Percentiles rank a stretch among this genome's conserved stretches.
These are phyloP conservation scores for Novymonas esmeraldas DNA, from an alignment of 208 protist species.

Conservation along the genomic window DNA sequence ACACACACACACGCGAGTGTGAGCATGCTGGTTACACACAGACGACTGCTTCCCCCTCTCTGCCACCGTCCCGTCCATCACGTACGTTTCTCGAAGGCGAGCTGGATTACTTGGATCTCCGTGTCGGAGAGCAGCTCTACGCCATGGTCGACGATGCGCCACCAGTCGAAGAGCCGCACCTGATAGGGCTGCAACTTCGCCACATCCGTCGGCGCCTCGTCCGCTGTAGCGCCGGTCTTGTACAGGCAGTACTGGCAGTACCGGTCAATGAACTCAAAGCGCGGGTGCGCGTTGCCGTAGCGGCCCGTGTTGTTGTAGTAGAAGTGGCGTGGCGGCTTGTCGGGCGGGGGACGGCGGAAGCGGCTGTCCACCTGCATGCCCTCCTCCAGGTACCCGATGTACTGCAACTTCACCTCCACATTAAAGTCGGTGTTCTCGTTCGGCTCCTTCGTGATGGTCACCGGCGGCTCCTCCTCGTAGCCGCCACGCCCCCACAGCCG, in stretches of 20 bases:
- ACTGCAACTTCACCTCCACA: slow-evolving; percentile 58
- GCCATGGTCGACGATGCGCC: slow-evolving; percentile 45
- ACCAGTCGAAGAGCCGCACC: slow-evolving; percentile 72
- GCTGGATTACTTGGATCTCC: slow-evolving; percentile 78
- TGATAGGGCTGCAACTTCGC: slow-evolving; percentile 36
- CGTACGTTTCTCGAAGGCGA: slow-evolving; percentile 45
- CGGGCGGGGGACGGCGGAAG: slow-evolving; percentile 54
- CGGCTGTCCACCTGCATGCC: slow-evolving; percentile 34
- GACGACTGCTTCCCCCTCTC: background rate
- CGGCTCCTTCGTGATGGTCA: slow-evolving; percentile 20
- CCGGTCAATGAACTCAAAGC: slow-evolving; percentile 79
- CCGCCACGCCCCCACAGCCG: slow-evolving; percentile 70
- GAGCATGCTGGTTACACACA: background rate
- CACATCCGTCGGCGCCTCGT: slow-evolving; percentile 37
- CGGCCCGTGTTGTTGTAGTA: slow-evolving; percentile 73
- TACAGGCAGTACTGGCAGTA: slow-evolving; percentile 87
- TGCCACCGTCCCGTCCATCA: background rate
- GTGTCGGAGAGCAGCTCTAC: slow-evolving; percentile 75
- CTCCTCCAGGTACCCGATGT: slow-evolving; percentile 42
- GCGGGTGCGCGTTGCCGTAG: slow-evolving; percentile 61
- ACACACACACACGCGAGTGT: background rate
- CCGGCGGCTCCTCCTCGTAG: slow-evolving; percentile 52
- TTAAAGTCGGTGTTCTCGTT: slow-evolving; percentile 54
- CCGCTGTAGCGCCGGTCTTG: slow-evolving; percentile 62
- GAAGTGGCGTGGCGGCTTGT: slow-evolving; percentile 49